Base-by-base conservation (phyloP, 768 basidiomycete genomes). In the Cystoderma amianthinum region DNA sequence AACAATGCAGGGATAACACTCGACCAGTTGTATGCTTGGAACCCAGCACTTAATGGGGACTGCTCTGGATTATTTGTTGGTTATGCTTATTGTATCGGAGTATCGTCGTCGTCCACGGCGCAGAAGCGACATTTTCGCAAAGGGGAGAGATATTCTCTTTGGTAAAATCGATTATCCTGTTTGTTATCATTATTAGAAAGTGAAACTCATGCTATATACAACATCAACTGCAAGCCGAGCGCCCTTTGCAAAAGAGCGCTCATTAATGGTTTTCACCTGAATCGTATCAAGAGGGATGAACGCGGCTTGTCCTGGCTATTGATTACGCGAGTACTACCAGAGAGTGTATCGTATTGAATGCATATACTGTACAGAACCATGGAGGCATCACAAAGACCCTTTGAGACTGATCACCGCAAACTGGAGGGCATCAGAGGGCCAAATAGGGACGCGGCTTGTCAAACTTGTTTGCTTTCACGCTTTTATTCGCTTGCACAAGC, bases 241-340 rank as follows among this genome's bases (percentile, higher is more conserved):
- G 0, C 89, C 89, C 51, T 91, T 89, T 2, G 85, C 88, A 54
- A 94, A 90, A 4, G 85, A 83, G 17, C 96, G 82, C 64, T 98
- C 96, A 48, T 92, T 92, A 48, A 91, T 72, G 2, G 91, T 82
- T 59, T 95, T 97, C 23, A 85, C 85, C 55, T 92, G 89, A 49
- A 98, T 95, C 6, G 92, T 94, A 59, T 98, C 95, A 13, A 99
- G 81, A 0, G 96, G 96, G 35, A 99, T 86, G 67, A 99, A 98
- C 0, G 96, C 98, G 10, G 95, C 95, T 63, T 93, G 90, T 1
- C 95, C 96, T 0, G 87, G 81, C 24, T 93, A 85, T 61, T 96
- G 92, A 45, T 85, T 93, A 46, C 92, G 85, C 78, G 98, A 79
- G 60, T 96, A 97, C 85, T 93, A 50, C 2, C 40, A 36, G 38